A percentile compares a stretch with the other conserved stretches of the same genome.
Evolutionary conservation across 1,284 basidiomycete species (phyloP).

Genomic region (Fomitiporia mediterranea): DNA sequence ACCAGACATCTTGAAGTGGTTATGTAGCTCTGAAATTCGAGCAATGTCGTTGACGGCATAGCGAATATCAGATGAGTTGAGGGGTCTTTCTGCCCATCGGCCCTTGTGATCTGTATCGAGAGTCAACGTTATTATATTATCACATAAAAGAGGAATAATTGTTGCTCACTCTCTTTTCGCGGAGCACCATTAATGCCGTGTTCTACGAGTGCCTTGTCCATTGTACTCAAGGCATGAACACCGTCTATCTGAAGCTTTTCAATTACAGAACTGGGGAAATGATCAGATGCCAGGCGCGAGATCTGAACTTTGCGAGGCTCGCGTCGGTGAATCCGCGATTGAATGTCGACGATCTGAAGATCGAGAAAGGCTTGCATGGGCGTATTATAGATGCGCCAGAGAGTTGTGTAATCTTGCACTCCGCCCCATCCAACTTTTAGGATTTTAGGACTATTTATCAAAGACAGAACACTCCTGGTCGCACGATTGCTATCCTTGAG

Average conservation of each 20-base stretch:
- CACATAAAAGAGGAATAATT: too few relatives aligned
- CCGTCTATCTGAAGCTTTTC: conserved; percentile 4
- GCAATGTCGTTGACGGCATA: conserved; percentile 10
- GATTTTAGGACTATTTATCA: neutral
- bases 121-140: too few relatives aligned
- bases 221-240: conserved; percentile 3
- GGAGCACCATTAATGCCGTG: neutral
- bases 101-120: neutral
- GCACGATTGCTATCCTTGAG: neutral
- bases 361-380: conserved; percentile 1
- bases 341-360: conserved; percentile 9
- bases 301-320: neutral
- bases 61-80: neutral
- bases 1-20: neutral
- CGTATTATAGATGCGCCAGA: neutral
- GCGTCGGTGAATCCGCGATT: neutral
- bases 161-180: conserved; percentile 5
- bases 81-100: neutral
- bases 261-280: neutral
- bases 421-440: conserved; percentile 13
- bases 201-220: conserved; percentile 4
- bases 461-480: neutral
- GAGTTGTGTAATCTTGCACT: neutral
- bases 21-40: conserved; percentile 6
- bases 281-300: neutral